A percentile compares a stretch with the other conserved stretches of the same genome.
phyloP scores from a whole-genome alignment of 306 rosid species.

The Luffa aegyptiaca region DNA sequence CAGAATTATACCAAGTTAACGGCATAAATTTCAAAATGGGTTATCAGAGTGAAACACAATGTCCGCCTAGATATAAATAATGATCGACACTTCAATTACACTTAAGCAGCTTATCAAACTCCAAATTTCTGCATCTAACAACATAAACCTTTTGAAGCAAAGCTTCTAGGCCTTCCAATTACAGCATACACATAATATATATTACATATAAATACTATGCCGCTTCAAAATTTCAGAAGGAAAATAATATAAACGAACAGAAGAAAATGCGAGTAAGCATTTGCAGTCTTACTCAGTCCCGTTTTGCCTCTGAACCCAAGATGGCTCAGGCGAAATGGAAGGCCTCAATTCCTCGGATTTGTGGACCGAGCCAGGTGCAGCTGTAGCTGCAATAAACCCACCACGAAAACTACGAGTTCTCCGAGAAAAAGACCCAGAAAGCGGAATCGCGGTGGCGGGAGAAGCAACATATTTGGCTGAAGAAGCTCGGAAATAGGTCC shows the following conservation, averaged over 20 bases:
- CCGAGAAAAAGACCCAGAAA: conserved; percentile 16
- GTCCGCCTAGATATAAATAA: neutral
- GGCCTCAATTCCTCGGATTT: conserved; percentile 65
- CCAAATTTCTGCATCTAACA: neutral
- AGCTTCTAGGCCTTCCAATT: neutral
- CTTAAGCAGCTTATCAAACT: neutral
- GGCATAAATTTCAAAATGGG: neutral
- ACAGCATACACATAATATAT: neutral
- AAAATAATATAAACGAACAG: neutral
- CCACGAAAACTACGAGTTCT: conserved; percentile 34
- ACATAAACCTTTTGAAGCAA: neutral
- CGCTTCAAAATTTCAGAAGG: neutral
- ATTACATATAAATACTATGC: neutral
- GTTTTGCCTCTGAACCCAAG: conserved; percentile 50
- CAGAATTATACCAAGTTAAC: neutral
- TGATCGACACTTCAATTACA: neutral
- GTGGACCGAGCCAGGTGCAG: conserved; percentile 37
- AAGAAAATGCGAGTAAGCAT: neutral
- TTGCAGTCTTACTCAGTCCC: conserved; percentile 43
- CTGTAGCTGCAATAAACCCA: conserved; percentile 41
- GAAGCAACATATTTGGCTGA: conserved; percentile 13
- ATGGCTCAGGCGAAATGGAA: conserved; percentile 60
- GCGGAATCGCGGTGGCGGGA: conserved; percentile 13
- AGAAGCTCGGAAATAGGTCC: conserved; percentile 9
- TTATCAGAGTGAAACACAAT: neutral